A percentile compares a stretch with the other conserved stretches of the same genome.
These are phyloP conservation scores for Hamigera avellanea DNA, from an alignment of 495 filamentous ascomycete genomes.

Conservation along the genomic window DNA sequence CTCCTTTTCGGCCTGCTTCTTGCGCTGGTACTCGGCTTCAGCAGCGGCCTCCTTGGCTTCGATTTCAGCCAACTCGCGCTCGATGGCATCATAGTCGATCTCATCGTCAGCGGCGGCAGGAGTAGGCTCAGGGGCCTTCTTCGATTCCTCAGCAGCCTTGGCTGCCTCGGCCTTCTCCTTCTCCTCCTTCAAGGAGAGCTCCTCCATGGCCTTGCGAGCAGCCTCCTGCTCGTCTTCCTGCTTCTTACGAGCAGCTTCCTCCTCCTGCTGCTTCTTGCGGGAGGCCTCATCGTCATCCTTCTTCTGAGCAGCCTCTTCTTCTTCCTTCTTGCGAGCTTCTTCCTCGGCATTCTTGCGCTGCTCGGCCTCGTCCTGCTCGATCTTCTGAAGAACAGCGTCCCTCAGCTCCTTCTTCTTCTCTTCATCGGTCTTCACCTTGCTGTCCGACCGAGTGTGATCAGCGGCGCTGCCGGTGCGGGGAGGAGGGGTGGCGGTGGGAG, in stretches of 20 bases:
- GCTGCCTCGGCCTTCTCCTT: conserved; percentile 33
- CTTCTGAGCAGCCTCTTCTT: conserved; percentile 34
- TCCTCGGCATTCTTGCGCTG: conserved; percentile 40
- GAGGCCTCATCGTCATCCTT: conserved; percentile 34
- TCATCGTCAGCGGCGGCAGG: conserved; percentile 31
- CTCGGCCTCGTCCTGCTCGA: conserved; percentile 41
- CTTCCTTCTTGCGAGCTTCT: conserved; percentile 18
- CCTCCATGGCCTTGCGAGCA: conserved; percentile 7
- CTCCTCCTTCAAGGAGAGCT: conserved; percentile 12
- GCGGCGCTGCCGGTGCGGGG: conserved; percentile 39
- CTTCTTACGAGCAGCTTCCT: conserved; percentile 18
- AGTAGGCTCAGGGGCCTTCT: conserved; percentile 28
- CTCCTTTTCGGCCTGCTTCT: conserved; percentile 49
- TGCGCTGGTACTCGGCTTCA: conserved; percentile 47
- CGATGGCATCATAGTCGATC: conserved; percentile 39
- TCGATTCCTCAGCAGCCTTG: conserved; percentile 26
- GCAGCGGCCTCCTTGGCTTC: conserved; percentile 49
- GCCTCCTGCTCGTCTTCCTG: conserved; percentile 19
- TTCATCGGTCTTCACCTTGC: conserved; percentile 53
- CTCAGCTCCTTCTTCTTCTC: conserved; percentile 60
- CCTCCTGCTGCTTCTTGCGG: conserved; percentile 26
- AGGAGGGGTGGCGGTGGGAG: conserved; percentile 53
- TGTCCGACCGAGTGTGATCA: conserved; percentile 50
- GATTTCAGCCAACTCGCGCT: conserved; percentile 39
- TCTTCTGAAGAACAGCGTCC: conserved; percentile 53